These are phyloP conservation scores for Saccharum hybrid DNA, from an alignment of 202 grass and related monocot species.

Conservation along the genomic window DNA sequence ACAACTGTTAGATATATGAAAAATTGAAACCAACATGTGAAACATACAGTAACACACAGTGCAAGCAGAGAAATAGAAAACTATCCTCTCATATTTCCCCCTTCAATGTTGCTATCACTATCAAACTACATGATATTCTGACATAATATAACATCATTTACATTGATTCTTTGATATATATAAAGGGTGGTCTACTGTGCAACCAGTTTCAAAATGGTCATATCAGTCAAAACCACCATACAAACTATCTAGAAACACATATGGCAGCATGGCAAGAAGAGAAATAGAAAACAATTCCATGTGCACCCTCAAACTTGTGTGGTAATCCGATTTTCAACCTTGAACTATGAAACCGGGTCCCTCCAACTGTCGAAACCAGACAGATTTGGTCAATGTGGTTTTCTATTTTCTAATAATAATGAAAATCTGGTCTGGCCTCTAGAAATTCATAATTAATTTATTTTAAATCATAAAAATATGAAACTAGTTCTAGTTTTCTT, in stretches of 20 bases:
- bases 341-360: too few species aligned
- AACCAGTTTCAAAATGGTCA: not conserved
- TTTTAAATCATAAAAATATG: too few species aligned
- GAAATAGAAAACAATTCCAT: not conserved
- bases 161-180: too few species aligned
- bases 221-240: not conserved
- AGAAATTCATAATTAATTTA: too few species aligned
- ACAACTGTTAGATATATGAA: not conserved
- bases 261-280: not conserved
- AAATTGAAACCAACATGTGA: not conserved
- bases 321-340: too few species aligned
- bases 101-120: not conserved
- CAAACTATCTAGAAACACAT: not conserved
- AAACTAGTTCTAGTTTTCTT: too few species aligned
- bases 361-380: too few species aligned
- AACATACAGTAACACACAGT: not conserved
- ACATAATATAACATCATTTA: not conserved
- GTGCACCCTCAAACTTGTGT: not conserved
- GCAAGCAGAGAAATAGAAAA: not conserved
- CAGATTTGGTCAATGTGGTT: too few species aligned
- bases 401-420: too few species aligned
- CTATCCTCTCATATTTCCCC: not conserved
- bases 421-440: too few species aligned
- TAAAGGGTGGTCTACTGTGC: not conserved
- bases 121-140: not conserved